Percentiles rank a stretch among this genome's conserved stretches.
Conservation (phyloP, 345 rosid genomes). For the Microcos paniculata region DNA sequence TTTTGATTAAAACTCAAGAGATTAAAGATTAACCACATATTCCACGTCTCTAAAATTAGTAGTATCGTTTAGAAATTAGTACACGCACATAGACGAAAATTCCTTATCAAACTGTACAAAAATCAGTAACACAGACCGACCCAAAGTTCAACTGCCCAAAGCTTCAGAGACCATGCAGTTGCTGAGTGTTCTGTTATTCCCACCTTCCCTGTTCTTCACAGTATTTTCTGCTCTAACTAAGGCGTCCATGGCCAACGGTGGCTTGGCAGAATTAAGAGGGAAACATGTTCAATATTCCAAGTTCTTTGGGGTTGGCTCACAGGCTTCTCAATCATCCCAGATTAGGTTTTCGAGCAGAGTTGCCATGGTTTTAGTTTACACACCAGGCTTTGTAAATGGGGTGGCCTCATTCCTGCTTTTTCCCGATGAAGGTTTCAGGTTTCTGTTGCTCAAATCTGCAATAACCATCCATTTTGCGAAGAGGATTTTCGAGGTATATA, state of each 20-base stretch:
- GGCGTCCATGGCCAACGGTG: slow-evolving; percentile 30
- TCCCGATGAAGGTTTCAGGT: slow-evolving; percentile 45
- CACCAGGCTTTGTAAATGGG: slow-evolving; percentile 56
- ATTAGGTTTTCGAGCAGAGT: slow-evolving; percentile 38
- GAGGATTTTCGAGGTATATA: slow-evolving; percentile 48
- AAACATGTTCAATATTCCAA: slow-evolving; percentile 57
- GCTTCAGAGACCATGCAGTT: slow-evolving; percentile 2
- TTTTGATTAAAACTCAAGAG: too few species aligned
- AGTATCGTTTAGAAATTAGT: too few species aligned
- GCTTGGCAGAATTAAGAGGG: slow-evolving; percentile 52
- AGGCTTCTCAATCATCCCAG: background rate
- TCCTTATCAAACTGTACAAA: too few species aligned
- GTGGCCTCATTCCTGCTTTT: slow-evolving; percentile 45
- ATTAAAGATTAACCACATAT: too few species aligned
- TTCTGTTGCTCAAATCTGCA: slow-evolving; percentile 44
- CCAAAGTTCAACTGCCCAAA: too few species aligned
- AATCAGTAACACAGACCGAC: too few species aligned
- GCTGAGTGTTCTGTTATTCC: slow-evolving; percentile 27
- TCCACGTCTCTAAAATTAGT: too few species aligned
- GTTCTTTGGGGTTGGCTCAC: slow-evolving; percentile 27
- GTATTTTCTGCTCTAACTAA: slow-evolving; percentile 33
- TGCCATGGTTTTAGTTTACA: slow-evolving; percentile 58
- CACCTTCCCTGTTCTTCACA: slow-evolving; percentile 42
- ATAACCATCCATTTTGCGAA: slow-evolving; percentile 68
- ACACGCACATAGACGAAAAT: too few species aligned